Evolutionary conservation across 768 basidiomycete genomes (phyloP), one percentile per base, ranked within the genome.

Genomic region (Russula griseocarnosa): DNA sequence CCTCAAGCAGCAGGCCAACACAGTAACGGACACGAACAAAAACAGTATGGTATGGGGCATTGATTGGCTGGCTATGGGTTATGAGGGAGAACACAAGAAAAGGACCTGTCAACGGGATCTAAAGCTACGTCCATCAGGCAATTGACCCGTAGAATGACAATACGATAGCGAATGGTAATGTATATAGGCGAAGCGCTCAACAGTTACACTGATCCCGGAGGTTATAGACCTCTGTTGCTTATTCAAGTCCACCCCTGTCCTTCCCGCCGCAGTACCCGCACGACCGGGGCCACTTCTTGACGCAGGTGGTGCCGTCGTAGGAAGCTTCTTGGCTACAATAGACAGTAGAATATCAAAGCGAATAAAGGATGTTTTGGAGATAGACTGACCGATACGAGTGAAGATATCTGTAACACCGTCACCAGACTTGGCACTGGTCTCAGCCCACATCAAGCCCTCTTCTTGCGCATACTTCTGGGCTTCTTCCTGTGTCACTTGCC

Each of bases 391-490:
- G 69, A 95, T 93, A 8, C 86, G 83, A 36, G 85, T 87, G 76
- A 95, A 94, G 66, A 95, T 87, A 58, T 92, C 90, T 49, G 86
- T 76, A 16, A 96, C 92, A 63, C 90, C 90, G 67, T 94, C 87
- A 30, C 91, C 92, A 18, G 85, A 80, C 83, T 96, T 96, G 46
- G 93, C 93, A 72, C 88, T 91, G 1, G 92, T 92, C 77, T 95
- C 93, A 54, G 84, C 85, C 90, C 92, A 96, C 88, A 94, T 87
- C 52, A 95, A 75, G 51, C 92, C 92, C 76, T 96, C 92, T 74
- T 94, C 91, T 57, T 92, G 86, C 0, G 93, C 93, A 70, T 92
- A 95, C 76, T 92, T 92, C 81, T 91, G 85, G 5, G 93, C 93
- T 72, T 94, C 93, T 69, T 93, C 93, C 69, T 89, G 82, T 22